Evolutionary conservation across 306 rosid genomes (phyloP), one percentile per base, ranked within the genome.

Genomic region (Glycine soja): DNA sequence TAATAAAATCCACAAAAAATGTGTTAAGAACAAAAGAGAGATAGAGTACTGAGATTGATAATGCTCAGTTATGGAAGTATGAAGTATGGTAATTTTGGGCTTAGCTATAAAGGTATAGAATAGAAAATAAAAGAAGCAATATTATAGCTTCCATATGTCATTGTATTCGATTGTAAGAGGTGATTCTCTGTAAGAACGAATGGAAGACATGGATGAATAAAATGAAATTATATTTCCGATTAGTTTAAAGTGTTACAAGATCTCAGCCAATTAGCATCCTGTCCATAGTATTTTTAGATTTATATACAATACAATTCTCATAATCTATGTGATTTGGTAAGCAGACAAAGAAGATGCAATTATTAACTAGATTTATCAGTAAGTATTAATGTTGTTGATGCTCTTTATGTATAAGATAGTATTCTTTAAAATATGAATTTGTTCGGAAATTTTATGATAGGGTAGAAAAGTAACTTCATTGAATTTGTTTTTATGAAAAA

Each of bases 121-220:
- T 38, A 40, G 10, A 54, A 42, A 18, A 42, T 10, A 68, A 67
- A 36, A 40, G 9, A 68, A 56, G 59, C 18, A 78, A 38, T 43
- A 43, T 8, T 78, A 40, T 68, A 40, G 75, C 75, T 78, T 68
- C 82, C 0, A 7, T 36, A 16, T 75, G 79, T 59, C 2, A 54
- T 40, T 74, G 70, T 58, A 30, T 59, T 59, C 43, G 11, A 74
- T 46, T 63, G 12, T 63, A 63, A 42, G 46, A 42, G 9, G 9
- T 42, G 46, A 42, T 42, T 42, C 8, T 42, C 9, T 42, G 46
- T 42, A 42, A 63, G 70, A 54, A 73, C 18, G 4, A 56, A 74
- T 16, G 18, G 4, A 54, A 73, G 52, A 56, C 66, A 73, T 71
- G 30, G 63, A 51, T 74, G 54, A 74, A 74, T 40, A 74, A 56